Conservation (phyloP, 257 asterid genomes). For the Buddleja alternifolia region DNA sequence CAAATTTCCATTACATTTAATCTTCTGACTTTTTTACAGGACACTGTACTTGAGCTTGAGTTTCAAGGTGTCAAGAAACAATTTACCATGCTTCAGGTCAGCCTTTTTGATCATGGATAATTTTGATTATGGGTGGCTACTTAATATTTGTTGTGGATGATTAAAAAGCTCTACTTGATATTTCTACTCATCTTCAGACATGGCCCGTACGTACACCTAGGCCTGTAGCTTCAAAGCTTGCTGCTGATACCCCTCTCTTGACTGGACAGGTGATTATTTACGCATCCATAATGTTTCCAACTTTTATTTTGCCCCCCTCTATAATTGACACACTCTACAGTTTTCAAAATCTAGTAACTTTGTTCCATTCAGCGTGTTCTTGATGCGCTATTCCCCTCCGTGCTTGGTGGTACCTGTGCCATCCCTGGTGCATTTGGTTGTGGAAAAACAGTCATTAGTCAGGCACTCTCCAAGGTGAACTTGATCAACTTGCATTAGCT, state of each 20-base stretch:
- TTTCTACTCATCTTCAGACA: slow-evolving; percentile 51
- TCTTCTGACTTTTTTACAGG: slow-evolving; percentile 59
- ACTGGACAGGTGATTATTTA: slow-evolving; percentile 87
- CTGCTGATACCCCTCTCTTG: slow-evolving; percentile 98
- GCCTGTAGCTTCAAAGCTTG: slow-evolving; percentile 94
- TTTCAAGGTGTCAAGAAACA: slow-evolving; percentile 95
- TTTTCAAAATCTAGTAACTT: slow-evolving; percentile 33
- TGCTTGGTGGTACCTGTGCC: slow-evolving; percentile 99
- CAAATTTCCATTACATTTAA: slow-evolving; percentile 21
- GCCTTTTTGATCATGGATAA: slow-evolving; percentile 21
- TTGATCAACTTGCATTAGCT: slow-evolving; percentile 26
- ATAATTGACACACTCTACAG: slow-evolving; percentile 12
- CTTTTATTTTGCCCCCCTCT: slow-evolving; percentile 12
- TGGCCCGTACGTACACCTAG: slow-evolving; percentile 99
- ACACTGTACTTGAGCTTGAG: slow-evolving; percentile 97
- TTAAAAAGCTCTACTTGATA: slow-evolving; percentile 29
- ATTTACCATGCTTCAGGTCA: slow-evolving; percentile 97
- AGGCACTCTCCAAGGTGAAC: slow-evolving; percentile 94
- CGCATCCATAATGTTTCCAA: slow-evolving; percentile 4
- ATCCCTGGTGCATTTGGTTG: slow-evolving; percentile 99
- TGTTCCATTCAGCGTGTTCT: slow-evolving; percentile 84
- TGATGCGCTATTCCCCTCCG: slow-evolving; percentile 97
- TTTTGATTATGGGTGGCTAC: slow-evolving; percentile 14
- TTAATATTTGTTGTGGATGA: slow-evolving; percentile 16
- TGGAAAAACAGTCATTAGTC: slow-evolving; percentile 99